Evolutionary conservation across 768 basidiomycete genomes (phyloP).

Genomic region (Lentinula boryana): DNA sequence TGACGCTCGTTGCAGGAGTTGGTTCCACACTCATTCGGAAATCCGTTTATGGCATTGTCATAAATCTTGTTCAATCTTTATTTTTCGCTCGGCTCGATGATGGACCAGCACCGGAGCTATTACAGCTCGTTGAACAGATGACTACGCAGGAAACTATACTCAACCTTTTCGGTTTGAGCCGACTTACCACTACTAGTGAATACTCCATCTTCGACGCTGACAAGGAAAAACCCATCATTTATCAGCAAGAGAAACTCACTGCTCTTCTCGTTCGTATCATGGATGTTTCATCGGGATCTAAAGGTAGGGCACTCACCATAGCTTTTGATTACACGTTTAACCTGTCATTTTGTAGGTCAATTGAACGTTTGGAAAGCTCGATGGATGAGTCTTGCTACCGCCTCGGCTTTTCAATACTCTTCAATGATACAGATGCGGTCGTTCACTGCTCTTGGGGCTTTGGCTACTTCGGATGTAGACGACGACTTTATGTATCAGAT

Average conservation of each 20-base stretch:
- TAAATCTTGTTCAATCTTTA: slow-evolving; percentile 78
- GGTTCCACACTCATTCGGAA: slow-evolving; percentile 73
- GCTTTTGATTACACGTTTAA: neutral
- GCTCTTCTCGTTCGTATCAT: slow-evolving; percentile 58
- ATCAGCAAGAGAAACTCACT: slow-evolving; percentile 61
- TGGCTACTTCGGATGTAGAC: slow-evolving; percentile 82
- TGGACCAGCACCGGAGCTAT: slow-evolving; percentile 51
- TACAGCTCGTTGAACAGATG: slow-evolving; percentile 56
- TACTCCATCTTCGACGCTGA: slow-evolving; percentile 48
- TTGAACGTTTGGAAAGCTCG: slow-evolving; percentile 88
- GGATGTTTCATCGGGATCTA: slow-evolving; percentile 58
- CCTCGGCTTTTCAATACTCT: slow-evolving; percentile 86
- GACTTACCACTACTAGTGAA: slow-evolving; percentile 62
- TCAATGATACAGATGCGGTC: slow-evolving; percentile 85
- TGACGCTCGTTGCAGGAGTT: slow-evolving; percentile 70
- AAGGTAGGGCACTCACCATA: slow-evolving; percentile 42
- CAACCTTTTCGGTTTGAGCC: slow-evolving; percentile 66
- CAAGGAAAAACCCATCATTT: slow-evolving; percentile 52
- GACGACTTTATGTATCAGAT: slow-evolving; percentile 94
- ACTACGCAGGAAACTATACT: slow-evolving; percentile 51
- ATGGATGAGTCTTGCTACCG: slow-evolving; percentile 87
- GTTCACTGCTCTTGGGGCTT: slow-evolving; percentile 75
- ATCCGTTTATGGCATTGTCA: slow-evolving; percentile 73
- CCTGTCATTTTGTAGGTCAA: slow-evolving; percentile 38
- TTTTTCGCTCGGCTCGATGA: slow-evolving; percentile 58